These are phyloP conservation scores for Brassica hybrid DNA, from an alignment of 441 rosid genomes.

Conservation along the genomic window DNA sequence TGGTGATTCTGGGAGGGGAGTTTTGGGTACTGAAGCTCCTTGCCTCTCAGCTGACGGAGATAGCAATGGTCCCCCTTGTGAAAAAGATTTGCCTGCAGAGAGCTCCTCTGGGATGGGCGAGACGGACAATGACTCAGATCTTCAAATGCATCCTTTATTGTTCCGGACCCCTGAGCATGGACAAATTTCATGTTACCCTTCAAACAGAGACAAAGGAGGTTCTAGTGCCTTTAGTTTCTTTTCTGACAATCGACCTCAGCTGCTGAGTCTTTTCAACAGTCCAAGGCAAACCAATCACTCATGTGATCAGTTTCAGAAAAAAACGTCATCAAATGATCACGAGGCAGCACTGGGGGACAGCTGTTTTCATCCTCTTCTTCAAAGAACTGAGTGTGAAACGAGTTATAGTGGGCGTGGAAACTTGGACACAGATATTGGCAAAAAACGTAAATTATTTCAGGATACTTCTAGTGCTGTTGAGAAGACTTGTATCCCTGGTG, in stretches of 20 bases:
- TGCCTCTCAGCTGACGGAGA: constrained; percentile 42
- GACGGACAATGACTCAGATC: constrained; percentile 56
- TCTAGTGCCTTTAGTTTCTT: constrained; percentile 75
- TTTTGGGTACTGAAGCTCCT: constrained; percentile 46
- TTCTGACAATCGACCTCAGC: constrained; percentile 78
- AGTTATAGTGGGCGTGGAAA: constrained; percentile 43
- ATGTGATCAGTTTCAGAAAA: constrained; percentile 47
- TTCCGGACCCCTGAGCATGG: constrained; percentile 78
- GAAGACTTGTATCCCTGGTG: constrained; percentile 40
- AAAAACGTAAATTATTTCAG: constrained; percentile 49
- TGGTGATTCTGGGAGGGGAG: constrained; percentile 49
- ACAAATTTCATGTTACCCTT: constrained; percentile 57
- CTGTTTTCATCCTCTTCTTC: constrained; percentile 92
- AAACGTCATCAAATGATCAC: constrained; percentile 52
- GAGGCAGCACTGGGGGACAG: constrained; percentile 53
- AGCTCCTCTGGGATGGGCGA: constrained; percentile 52
- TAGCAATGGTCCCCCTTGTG: constrained; percentile 46
- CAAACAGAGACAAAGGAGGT: constrained; percentile 46
- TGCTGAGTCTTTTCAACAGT: constrained; percentile 77
- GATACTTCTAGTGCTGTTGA: constrained; percentile 47
- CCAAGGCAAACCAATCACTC: constrained; percentile 54
- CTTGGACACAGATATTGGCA: constrained; percentile 43
- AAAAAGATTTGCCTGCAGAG: constrained; percentile 54
- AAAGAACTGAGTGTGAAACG: constrained; percentile 59
- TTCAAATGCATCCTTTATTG: constrained; percentile 93